phyloP scores from a whole-genome alignment of 805 yeast species.

The Kazachstania psychrophila region DNA sequence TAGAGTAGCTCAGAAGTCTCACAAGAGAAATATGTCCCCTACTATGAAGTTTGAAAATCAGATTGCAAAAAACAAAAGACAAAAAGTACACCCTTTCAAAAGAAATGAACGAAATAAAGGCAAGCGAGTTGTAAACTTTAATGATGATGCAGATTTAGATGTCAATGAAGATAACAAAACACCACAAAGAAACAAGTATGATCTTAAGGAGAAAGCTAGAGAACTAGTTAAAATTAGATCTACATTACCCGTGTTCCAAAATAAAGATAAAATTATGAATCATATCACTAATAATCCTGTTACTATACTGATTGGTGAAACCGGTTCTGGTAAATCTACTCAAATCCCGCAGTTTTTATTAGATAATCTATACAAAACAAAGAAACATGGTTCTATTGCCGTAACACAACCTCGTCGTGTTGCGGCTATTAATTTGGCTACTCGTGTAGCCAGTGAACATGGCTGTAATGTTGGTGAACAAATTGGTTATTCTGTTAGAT shows the following conservation, averaged over 20 bases:
- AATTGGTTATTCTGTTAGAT: conserved; percentile 91
- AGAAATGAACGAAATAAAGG: conserved; percentile 2
- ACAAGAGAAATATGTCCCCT: too few relatives aligned
- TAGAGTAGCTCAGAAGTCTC: too few relatives aligned
- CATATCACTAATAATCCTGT: conserved; percentile 52
- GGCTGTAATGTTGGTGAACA: conserved; percentile 69
- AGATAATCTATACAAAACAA: conserved; percentile 26
- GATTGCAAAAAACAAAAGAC: not conserved
- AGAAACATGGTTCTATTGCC: conserved; percentile 52
- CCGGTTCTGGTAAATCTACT: conserved; percentile 97
- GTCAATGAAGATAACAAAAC: conserved; percentile 7
- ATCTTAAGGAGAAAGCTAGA: conserved; percentile 32
- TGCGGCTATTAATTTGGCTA: conserved; percentile 90
- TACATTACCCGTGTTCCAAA: conserved; percentile 67
- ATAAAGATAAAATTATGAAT: conserved; percentile 51
- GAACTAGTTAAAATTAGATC: conserved; percentile 44
- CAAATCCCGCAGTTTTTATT: conserved; percentile 91
- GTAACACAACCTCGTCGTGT: conserved; percentile 97
- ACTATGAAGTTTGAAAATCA: too few relatives aligned
- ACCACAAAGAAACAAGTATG: conserved; percentile 8
- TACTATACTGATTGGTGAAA: conserved; percentile 83
- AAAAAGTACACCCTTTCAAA: conserved; percentile 11
- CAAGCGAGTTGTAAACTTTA: conserved; percentile 31
- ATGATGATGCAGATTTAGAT: conserved; percentile 24
- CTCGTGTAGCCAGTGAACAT: conserved; percentile 82